Evolutionary conservation across 495 filamentous ascomycete genomes (phyloP).

Genomic region (Aspergillus incahuasiensis): DNA sequence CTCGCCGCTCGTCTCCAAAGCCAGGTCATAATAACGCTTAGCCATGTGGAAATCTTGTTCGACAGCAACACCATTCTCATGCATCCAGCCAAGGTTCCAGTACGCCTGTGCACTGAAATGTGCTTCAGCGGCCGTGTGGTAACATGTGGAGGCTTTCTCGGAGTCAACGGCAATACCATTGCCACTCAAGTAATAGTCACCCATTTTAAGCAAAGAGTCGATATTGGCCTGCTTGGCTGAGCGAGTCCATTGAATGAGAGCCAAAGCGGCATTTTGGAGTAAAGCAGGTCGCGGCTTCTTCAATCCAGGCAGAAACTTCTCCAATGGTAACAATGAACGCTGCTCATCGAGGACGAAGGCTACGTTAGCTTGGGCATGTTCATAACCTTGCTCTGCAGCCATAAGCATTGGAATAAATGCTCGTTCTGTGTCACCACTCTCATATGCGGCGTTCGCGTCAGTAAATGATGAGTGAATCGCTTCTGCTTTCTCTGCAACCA

Average conservation of each 20-base stretch:
- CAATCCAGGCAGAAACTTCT: constrained; percentile 38
- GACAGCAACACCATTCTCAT: constrained; percentile 92
- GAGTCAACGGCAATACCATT: constrained; percentile 64
- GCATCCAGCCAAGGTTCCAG: constrained; percentile 99
- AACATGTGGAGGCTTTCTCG: constrained; percentile 91
- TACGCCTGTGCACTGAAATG: constrained; percentile 90
- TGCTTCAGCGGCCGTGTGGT: constrained; percentile 83
- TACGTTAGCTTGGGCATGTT: constrained; percentile 88
- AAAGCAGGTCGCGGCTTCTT: constrained; percentile 41
- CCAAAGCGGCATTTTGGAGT: constrained; percentile 67
- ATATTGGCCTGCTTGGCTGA: constrained; percentile 91
- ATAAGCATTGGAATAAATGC: constrained; percentile 83
- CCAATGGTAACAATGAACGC: constrained; percentile 56
- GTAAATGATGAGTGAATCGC: constrained; percentile 74
- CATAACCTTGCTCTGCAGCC: constrained; percentile 95
- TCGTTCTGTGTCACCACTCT: constrained; percentile 77
- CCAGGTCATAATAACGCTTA: constrained; percentile 92
- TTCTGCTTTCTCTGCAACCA: constrained; percentile 86
- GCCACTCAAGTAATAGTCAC: constrained; percentile 87
- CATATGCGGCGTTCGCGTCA: constrained; percentile 82
- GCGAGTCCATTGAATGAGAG: constrained; percentile 93
- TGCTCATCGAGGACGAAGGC: constrained; percentile 85
- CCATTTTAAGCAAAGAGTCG: constrained; percentile 95
- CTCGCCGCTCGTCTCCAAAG: constrained; percentile 84
- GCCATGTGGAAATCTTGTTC: constrained; percentile 96